Percentiles rank a stretch among this genome's conserved stretches.
Conservation (phyloP, 345 rosid genomes). For the Eucalyptus shirleyi region DNA sequence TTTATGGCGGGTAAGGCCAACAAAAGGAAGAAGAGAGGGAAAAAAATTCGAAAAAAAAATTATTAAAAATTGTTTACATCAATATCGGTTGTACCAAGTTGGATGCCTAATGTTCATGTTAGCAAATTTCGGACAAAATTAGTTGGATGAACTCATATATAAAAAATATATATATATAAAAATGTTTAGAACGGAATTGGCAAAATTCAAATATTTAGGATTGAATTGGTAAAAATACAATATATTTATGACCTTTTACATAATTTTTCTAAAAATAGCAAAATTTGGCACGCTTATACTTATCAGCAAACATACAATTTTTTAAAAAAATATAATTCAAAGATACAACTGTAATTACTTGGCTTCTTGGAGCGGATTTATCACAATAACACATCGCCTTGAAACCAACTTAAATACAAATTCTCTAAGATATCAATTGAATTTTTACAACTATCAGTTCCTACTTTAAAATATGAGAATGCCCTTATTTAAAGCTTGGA, state of each 20-base stretch:
- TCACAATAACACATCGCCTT: not conserved
- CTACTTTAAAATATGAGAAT: not conserved
- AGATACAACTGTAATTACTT: not conserved
- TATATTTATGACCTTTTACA: not conserved
- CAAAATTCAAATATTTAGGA: no score
- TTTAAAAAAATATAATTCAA: not conserved
- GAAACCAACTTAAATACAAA: not conserved
- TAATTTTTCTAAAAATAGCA: no score
- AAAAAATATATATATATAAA: no score
- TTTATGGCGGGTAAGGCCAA: fast-evolving
- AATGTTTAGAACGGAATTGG: fast-evolving
- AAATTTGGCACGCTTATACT: not conserved
- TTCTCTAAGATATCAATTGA: not conserved
- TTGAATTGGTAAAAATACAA: fast-evolving
- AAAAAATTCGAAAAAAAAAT: fast-evolving
- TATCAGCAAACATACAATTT: not conserved
- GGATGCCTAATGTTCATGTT: fast-evolving
- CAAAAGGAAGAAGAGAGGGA: not conserved
- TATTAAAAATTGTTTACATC: no score
- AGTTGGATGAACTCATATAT: fast-evolving
- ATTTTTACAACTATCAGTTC: not conserved
- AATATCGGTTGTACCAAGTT: fast-evolving
- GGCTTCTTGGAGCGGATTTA: not conserved
- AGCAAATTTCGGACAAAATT: no score
- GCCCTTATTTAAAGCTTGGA: not conserved